phyloP scores from a whole-genome alignment of 2,329 filamentous ascomycete species.

The Fonsecaea monophora region DNA sequence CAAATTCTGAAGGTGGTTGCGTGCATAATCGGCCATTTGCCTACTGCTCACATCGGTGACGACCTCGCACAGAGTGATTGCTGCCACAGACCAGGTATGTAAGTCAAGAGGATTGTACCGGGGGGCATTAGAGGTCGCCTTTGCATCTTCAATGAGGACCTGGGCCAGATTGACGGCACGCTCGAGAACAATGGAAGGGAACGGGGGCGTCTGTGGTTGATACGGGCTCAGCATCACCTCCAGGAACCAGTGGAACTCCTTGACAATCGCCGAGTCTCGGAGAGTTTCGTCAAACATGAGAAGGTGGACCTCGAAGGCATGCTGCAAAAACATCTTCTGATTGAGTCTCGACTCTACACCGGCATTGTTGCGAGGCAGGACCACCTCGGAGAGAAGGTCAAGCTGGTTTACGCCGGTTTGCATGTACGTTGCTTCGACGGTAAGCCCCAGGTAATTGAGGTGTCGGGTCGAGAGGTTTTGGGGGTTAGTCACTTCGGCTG shows the following conservation, averaged over 20 bases:
- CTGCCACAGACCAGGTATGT: slow-evolving; percentile 27
- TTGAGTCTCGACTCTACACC: background rate
- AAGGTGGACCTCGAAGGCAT: background rate
- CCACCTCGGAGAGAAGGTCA: slow-evolving; percentile 4
- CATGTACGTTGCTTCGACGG: slow-evolving; percentile 13
- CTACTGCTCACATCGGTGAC: slow-evolving; percentile 8
- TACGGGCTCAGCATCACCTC: slow-evolving; percentile 6
- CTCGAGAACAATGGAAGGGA: background rate
- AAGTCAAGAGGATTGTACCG: slow-evolving; percentile 33
- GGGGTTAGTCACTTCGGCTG: background rate
- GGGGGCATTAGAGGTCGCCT: background rate
- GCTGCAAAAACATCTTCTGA: background rate
- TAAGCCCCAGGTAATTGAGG: background rate
- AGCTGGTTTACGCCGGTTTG: slow-evolving; percentile 10
- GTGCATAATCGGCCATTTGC: slow-evolving; percentile 13
- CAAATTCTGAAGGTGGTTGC: slow-evolving; percentile 14
- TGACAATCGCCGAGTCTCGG: background rate
- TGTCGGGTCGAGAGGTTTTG: background rate
- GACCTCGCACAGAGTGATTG: slow-evolving; percentile 32
- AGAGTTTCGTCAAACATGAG: background rate
- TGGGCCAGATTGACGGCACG: slow-evolving; percentile 7
- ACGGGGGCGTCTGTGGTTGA: background rate
- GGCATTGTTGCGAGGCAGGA: background rate
- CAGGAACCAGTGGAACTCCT: slow-evolving; percentile 12
- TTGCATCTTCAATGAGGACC: slow-evolving; percentile 11